Evolutionary conservation across 2,329 filamentous ascomycete genomes (phyloP).

Genomic region (Sporothrix pallida): DNA sequence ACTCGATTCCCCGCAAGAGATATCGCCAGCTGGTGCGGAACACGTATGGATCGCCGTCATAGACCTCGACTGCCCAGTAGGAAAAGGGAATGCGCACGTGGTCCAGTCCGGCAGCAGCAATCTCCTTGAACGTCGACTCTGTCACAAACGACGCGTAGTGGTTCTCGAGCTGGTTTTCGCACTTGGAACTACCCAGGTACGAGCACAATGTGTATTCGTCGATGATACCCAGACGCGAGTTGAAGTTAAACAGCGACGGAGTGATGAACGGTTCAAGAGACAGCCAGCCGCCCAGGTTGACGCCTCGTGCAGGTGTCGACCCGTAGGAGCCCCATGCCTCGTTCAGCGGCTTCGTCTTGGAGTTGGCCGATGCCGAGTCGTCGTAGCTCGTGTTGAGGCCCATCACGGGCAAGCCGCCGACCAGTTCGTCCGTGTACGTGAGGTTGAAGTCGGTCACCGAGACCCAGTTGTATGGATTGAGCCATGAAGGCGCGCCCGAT

Average conservation of each 20-base stretch:
- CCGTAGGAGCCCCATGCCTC: constrained; percentile 78
- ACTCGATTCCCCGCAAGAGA: constrained; percentile 89
- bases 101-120: constrained; percentile 85
- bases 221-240: constrained; percentile 68
- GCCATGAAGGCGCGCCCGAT: constrained; percentile 69
- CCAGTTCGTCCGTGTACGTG: constrained; percentile 84
- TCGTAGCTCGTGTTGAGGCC: constrained; percentile 86
- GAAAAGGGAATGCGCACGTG: constrained; percentile 95
- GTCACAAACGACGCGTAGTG: constrained; percentile 92
- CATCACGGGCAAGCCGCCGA: constrained; percentile 90
- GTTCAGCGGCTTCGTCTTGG: constrained; percentile 77
- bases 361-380: constrained; percentile 78
- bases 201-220: constrained; percentile 85
- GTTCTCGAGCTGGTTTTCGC: constrained; percentile 74
- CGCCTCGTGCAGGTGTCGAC: constrained; percentile 79
- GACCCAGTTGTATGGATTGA: constrained; percentile 92
- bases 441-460: constrained; percentile 91
- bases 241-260: constrained; percentile 80
- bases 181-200: constrained; percentile 69
- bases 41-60: constrained; percentile 86
- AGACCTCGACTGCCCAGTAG: constrained; percentile 91
- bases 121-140: constrained; percentile 82
- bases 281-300: constrained; percentile 94
- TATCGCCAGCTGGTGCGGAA: constrained; percentile 90
- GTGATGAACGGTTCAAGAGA: constrained; percentile 94